A percentile compares a stretch with the other conserved stretches of the same genome.
phyloP scores from a whole-genome alignment of 495 filamentous ascomycete genomes.

The Melanomma pulvis-pyrius region DNA sequence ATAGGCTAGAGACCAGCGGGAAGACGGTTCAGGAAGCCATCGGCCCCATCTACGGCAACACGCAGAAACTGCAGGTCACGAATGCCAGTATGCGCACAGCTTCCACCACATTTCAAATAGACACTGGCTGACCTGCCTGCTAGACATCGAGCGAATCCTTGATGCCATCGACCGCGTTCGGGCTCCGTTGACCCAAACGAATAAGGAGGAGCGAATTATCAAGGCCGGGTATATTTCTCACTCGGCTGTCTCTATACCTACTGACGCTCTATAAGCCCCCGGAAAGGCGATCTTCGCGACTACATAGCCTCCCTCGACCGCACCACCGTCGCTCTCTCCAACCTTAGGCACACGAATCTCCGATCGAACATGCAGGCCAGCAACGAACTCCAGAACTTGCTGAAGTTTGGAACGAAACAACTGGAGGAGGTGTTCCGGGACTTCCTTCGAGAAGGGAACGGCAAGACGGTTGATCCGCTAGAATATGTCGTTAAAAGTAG shows the following conservation, averaged over 20 bases:
- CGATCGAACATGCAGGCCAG: slow-evolving; percentile 90
- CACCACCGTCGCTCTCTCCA: slow-evolving; percentile 74
- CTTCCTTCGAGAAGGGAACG: slow-evolving; percentile 70
- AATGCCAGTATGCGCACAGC: slow-evolving; percentile 63
- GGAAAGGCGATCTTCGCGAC: slow-evolving; percentile 76
- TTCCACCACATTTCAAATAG: not conserved
- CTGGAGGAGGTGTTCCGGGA: slow-evolving; percentile 81
- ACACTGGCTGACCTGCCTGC: not conserved
- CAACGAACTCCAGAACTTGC: slow-evolving; percentile 71
- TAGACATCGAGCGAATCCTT: slow-evolving; percentile 83
- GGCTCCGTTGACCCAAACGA: slow-evolving; percentile 84
- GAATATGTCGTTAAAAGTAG: slow-evolving; percentile 90
- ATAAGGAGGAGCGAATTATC: slow-evolving; percentile 87
- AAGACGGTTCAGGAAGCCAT: slow-evolving; percentile 89
- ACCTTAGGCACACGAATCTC: slow-evolving; percentile 84
- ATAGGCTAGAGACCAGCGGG: slow-evolving; percentile 80
- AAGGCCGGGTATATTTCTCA: slow-evolving; percentile 64
- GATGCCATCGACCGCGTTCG: slow-evolving; percentile 84
- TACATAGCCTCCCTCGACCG: slow-evolving; percentile 90
- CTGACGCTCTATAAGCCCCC: slow-evolving; percentile 57
- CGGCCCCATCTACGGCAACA: slow-evolving; percentile 90
- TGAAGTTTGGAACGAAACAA: slow-evolving; percentile 75
- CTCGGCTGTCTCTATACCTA: not conserved
- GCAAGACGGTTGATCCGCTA: slow-evolving; percentile 77
- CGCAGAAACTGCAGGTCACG: slow-evolving; percentile 79